phyloP scores from a whole-genome alignment of 2,329 filamentous ascomycete genomes.

The Verticillium dahliae region DNA sequence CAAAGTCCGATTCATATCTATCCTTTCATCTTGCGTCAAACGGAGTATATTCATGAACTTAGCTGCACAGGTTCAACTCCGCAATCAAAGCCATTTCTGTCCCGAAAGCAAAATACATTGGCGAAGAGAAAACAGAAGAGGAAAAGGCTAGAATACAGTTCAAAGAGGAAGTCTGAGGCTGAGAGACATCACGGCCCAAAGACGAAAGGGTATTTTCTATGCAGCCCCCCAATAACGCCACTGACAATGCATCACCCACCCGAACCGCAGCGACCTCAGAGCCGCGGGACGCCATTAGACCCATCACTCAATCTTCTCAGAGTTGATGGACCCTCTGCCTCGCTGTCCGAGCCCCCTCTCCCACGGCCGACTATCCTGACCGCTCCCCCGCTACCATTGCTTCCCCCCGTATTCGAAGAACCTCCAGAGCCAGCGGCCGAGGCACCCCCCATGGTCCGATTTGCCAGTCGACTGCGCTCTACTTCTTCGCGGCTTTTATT shows the following conservation, averaged over 20 bases:
- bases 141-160: background rate
- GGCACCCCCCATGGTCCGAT: constrained; percentile 1
- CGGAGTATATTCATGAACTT: too few relatives aligned
- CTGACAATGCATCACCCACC: background rate
- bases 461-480: constrained; percentile 20
- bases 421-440: background rate
- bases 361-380: constrained; percentile 8
- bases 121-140: too few relatives aligned
- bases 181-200: background rate
- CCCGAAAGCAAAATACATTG: too few relatives aligned
- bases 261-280: constrained; percentile 15
- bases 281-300: constrained; percentile 25
- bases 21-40: too few relatives aligned
- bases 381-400: constrained; percentile 14
- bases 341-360: constrained; percentile 17
- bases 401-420: constrained; percentile 1
- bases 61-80: background rate
- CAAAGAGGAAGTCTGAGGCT: background rate
- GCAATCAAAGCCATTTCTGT: too few relatives aligned
- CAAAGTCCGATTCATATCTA: background rate
- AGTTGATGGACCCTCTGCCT: constrained; percentile 12
- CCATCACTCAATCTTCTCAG: constrained; percentile 21
- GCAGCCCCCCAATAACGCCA: background rate
- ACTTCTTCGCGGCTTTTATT: constrained; percentile 43
- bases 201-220: background rate